Evolutionary conservation across 2,329 filamentous ascomycete species (phyloP), one percentile per base, ranked within the genome.

Genomic region (Aspergillus novofumigatus): DNA sequence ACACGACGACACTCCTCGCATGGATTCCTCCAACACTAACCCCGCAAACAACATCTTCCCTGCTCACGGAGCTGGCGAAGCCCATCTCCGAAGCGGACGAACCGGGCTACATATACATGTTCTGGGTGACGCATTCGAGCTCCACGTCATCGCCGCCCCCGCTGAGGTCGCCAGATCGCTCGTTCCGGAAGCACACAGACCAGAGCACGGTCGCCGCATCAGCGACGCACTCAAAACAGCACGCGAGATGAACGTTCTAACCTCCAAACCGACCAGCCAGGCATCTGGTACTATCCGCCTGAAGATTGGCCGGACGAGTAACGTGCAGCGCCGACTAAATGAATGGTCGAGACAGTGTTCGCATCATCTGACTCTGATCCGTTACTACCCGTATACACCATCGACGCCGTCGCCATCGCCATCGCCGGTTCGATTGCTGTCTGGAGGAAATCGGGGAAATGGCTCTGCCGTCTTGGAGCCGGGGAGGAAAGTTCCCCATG

Each of bases 21-120:
- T 81, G 91, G 59, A 92, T 97, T 45, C 91, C 91, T 0, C 72
- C 81, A 8, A 76, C 81, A 1, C 78, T 91, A 4, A 82, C 87
- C 2, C 86, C 90, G 1, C 79, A 88, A 64, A 89, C 86, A 0
- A 79, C 89, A 0, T 88, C 91, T 0, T 77, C 81, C 4, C 80
- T 97, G 3, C 82, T 93, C 58, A 80, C 87, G 2, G 92, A 97
- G 72, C 81, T 97, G 9, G 84, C 75, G 70, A 94, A 83, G 78
- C 91, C 81, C 1, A 83, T 92, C 49, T 92, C 91, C 0, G 78
- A 84, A 23, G 78, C 82, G 54, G 90, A 94, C 63, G 90, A 95
- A 65, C 80, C 88, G 11, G 94, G 94, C 41, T 99, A 94, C 77
- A 97, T 99, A 64, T 99, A 99, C 81, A 96, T 99, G 74, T 99